Evolutionary conservation across 441 rosid genomes (phyloP).

Genomic region (Eutrema salsugineum): DNA sequence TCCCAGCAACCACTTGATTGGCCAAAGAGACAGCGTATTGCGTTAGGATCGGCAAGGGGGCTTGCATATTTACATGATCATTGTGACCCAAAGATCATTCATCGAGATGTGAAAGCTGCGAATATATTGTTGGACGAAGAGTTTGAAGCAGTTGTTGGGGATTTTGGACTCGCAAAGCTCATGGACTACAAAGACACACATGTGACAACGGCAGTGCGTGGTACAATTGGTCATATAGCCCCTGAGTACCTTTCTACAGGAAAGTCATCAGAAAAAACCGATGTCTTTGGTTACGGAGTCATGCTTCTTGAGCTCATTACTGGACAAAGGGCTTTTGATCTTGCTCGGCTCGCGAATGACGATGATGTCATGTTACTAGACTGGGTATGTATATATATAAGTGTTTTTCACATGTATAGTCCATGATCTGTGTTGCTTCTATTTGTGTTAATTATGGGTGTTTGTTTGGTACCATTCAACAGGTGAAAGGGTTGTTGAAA

Average conservation of each 20-base stretch:
- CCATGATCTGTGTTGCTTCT: not conserved
- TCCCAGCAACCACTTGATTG: constrained; percentile 55
- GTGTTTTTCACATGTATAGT: not conserved
- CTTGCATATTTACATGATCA: constrained; percentile 77
- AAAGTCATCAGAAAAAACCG: constrained; percentile 72
- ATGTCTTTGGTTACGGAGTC: constrained; percentile 82
- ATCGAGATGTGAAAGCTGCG: constrained; percentile 82
- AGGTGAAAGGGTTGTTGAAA: constrained; percentile 86
- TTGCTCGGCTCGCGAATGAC: constrained; percentile 81
- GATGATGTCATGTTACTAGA: constrained; percentile 86
- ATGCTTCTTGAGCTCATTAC: constrained; percentile 91
- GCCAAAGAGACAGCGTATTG: constrained; percentile 52
- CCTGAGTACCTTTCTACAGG: constrained; percentile 83
- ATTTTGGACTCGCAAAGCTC: constrained; percentile 74
- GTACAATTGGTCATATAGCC: constrained; percentile 75
- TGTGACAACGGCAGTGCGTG: constrained; percentile 77
- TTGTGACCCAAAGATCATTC: constrained; percentile 74
- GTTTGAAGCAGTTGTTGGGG: constrained; percentile 79
- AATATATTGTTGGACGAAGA: constrained; percentile 74
- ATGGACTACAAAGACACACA: constrained; percentile 81
- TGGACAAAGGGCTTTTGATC: constrained; percentile 83
- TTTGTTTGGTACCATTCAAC: constrained; percentile 7
- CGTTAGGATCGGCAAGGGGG: constrained; percentile 74
- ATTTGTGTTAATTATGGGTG: not conserved
- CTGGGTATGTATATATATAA: constrained; percentile 49